phyloP scores from a whole-genome alignment of 163 green algal genomes.

The Botryococcus braunii region DNA sequence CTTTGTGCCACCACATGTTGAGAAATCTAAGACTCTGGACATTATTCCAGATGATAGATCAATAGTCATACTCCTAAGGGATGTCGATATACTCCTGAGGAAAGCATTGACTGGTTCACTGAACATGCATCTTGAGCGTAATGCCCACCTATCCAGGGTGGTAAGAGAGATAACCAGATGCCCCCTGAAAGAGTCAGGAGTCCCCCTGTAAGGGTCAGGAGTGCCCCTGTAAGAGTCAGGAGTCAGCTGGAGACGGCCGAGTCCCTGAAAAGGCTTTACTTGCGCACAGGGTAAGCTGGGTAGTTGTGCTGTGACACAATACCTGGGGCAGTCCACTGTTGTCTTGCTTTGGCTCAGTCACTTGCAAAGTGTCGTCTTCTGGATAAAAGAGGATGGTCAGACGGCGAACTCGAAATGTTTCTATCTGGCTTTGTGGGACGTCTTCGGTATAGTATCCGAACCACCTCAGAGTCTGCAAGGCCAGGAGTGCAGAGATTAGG shows the following conservation, averaged over 20 bases:
- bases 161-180: neutral
- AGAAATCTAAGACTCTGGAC: too few species aligned
- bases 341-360: slow-evolving; percentile 75
- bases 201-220: neutral
- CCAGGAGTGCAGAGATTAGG: too few species aligned
- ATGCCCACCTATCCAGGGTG: neutral
- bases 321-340: slow-evolving; percentile 88
- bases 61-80: too few species aligned
- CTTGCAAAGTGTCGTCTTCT: slow-evolving; percentile 77
- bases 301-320: too few species aligned
- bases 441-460: slow-evolving; percentile 82
- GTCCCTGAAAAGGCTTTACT: neutral
- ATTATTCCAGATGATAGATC: too few species aligned
- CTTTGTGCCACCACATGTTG: neutral
- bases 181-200: neutral
- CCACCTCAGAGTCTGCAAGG: slow-evolving; percentile 85
- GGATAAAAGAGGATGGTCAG: slow-evolving; percentile 83
- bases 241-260: neutral
- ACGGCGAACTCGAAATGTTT: slow-evolving; percentile 72
- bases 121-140: too few species aligned
- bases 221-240: neutral
- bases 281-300: neutral
- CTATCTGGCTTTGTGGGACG: slow-evolving; percentile 61
- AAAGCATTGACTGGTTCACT: too few species aligned
- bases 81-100: too few species aligned